A percentile compares a stretch with the other conserved stretches of the same genome.
phyloP scores from a whole-genome alignment of 345 rosid species.

The Toxicodendron radicans region DNA sequence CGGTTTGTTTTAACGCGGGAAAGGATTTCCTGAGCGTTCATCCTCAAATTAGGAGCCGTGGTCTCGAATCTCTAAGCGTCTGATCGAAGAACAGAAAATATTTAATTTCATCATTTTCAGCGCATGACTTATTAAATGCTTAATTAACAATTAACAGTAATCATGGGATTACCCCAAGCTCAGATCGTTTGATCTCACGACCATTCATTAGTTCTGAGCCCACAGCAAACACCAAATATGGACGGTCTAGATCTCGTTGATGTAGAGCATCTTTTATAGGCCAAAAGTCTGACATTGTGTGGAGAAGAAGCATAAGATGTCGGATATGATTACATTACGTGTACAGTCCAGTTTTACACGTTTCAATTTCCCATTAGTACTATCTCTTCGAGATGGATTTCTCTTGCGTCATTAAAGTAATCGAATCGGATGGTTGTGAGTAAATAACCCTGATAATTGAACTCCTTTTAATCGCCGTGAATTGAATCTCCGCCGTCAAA shows the following conservation, averaged over 20 bases:
- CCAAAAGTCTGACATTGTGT: conserved; percentile 45
- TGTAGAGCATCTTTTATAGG: conserved; percentile 22
- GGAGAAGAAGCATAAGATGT: conserved; percentile 38
- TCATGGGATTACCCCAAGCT: no score
- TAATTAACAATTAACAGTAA: neutral
- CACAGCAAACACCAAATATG: no score
- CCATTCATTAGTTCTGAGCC: neutral
- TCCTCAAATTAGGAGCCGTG: conserved; percentile 11
- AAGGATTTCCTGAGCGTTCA: neutral
- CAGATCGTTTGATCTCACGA: neutral
- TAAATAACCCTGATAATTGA: neutral
- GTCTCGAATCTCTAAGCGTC: conserved; percentile 8
- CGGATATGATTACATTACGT: conserved; percentile 26
- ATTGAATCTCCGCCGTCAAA: conserved; percentile 19
- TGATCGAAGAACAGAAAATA: neutral
- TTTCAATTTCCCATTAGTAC: neutral
- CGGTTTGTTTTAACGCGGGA: neutral
- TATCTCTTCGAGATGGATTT: neutral
- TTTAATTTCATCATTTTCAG: conserved; percentile 10
- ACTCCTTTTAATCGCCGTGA: neutral
- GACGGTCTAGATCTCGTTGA: conserved; percentile 25
- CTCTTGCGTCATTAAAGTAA: neutral
- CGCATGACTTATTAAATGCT: neutral
- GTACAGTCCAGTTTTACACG: neutral
- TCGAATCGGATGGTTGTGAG: neutral